Evolutionary conservation across 169 alveolate species (phyloP).

Genomic region (Blepharisma undulans): DNA sequence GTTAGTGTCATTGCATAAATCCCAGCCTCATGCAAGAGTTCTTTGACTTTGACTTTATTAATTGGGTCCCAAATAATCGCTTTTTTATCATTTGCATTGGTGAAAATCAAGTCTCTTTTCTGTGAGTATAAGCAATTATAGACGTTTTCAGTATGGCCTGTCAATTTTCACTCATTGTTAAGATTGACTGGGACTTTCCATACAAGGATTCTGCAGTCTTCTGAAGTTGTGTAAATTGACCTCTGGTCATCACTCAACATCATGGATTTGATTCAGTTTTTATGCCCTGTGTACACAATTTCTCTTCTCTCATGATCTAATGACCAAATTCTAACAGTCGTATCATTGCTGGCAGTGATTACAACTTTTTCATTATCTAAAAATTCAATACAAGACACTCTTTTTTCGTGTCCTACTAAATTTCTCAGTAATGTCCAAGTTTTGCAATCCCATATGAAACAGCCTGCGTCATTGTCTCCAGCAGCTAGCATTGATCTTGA

Average conservation of each 20-base stretch:
- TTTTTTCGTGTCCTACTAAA: not conserved
- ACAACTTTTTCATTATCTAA: not conserved
- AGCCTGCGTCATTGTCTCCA: not conserved
- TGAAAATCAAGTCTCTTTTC: not conserved
- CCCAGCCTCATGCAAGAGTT: not conserved
- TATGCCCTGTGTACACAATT: not conserved
- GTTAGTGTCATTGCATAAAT: not conserved
- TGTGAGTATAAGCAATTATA: not conserved
- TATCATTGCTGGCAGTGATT: constrained; percentile 14
- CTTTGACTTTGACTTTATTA: not conserved
- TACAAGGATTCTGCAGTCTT: not conserved
- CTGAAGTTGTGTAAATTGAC: not conserved
- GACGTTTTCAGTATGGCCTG: not conserved
- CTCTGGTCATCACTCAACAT: not conserved
- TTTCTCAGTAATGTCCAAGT: not conserved
- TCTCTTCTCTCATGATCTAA: not conserved
- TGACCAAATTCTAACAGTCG: not conserved
- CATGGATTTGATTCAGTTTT: not conserved
- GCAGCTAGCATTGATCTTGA: not conserved
- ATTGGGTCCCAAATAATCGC: not conserved
- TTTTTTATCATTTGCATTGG: not conserved
- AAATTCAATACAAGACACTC: not conserved
- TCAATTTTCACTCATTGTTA: not conserved
- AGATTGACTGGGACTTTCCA: not conserved
- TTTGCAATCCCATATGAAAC: not conserved